Evolutionary conservation across 1,284 basidiomycete species (phyloP), one percentile per base, ranked within the genome.

Genomic region (Sanghuangporus weigelae): DNA sequence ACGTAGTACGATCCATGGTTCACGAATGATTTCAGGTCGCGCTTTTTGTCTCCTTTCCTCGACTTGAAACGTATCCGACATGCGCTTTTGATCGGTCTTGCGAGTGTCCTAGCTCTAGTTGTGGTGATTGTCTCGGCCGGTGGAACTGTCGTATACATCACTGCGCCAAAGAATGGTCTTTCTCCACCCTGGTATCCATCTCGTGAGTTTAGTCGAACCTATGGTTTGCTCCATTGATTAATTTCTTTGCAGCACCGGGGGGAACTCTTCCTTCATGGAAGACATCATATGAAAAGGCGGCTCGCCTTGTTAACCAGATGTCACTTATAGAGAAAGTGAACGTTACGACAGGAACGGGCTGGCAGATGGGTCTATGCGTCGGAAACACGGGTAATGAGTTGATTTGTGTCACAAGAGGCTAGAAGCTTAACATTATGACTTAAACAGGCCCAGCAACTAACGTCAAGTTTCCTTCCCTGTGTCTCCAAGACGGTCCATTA

Each of bases 401-500:
- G 40, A n/a, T 46, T 31, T 31, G 26, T 2, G 26, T 31, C 5
- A 31, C 26, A 31, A 31, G 3, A 31, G 19, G 19, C 19, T 48
- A 11, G 31, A 16, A 40, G 23, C 40, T 10, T 57, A 49, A n/a
- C 36, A 19, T 46, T 16, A 16, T 4, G 19, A 49, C 19, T 10
- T 59, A 31, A 35, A 16, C n/a, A 65, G 64, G 60, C 1, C 57
- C 64, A 23, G 64, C 64, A 31, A 59, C 14, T 19, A 63, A 56
- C 31, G 64, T 62, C 19, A 63, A 63, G 40, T 65, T 65, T 40
- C 64, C 64, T 49, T 62, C 64, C 7, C 42, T 65, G 26, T 65
- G 68, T 42, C 59, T 77, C 60, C 74, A 79, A 65, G 79, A 81
- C 64, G 76, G 77, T 11, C 78, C 73, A 14, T 64, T 70, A 26